Percentiles rank a stretch among this genome's conserved stretches.
Conservation (phyloP, 2,329 filamentous ascomycete genomes). For the Colletotrichum lini region DNA sequence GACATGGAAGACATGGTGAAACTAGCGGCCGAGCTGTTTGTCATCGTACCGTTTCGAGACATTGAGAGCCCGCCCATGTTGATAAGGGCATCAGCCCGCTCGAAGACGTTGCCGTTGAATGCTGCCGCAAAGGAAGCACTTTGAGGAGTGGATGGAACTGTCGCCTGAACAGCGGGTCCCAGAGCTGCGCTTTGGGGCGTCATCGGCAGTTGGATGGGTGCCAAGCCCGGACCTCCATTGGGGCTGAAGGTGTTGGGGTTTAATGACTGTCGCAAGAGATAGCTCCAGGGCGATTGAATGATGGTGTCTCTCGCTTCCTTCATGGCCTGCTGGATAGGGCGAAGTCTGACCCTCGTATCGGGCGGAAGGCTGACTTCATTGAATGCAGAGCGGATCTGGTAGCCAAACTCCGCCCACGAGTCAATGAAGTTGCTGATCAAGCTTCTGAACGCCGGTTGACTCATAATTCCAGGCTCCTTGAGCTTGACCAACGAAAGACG, state of each 20-base stretch:
- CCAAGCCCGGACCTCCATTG: slow-evolving; percentile 49
- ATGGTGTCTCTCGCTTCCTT: slow-evolving; percentile 86
- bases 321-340: slow-evolving; percentile 85
- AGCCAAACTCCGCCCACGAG: slow-evolving; percentile 77
- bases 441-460: slow-evolving; percentile 73
- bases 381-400: slow-evolving; percentile 69
- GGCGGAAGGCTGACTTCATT: slow-evolving; percentile 68
- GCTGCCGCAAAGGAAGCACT: slow-evolving; percentile 68
- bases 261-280: slow-evolving; percentile 54
- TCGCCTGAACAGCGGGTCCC: slow-evolving; percentile 91
- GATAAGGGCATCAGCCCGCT: slow-evolving; percentile 71
- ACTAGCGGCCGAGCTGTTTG: slow-evolving; percentile 50
- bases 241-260: slow-evolving; percentile 43
- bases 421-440: slow-evolving; percentile 82
- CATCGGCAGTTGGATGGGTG: slow-evolving; percentile 72
- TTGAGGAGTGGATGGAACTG: slow-evolving; percentile 80
- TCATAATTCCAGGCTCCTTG: slow-evolving; percentile 84
- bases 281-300: slow-evolving; percentile 70
- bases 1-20: slow-evolving; percentile 52
- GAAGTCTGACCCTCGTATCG: slow-evolving; percentile 81
- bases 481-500: slow-evolving; percentile 86
- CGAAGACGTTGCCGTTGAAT: slow-evolving; percentile 72
- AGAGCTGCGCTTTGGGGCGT: slow-evolving; percentile 92
- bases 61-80: slow-evolving; percentile 71
- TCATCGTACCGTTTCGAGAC: slow-evolving; percentile 65